These are phyloP conservation scores for Mariannaea elegans DNA, from an alignment of 2,329 filamentous ascomycete genomes.

Conservation along the genomic window DNA sequence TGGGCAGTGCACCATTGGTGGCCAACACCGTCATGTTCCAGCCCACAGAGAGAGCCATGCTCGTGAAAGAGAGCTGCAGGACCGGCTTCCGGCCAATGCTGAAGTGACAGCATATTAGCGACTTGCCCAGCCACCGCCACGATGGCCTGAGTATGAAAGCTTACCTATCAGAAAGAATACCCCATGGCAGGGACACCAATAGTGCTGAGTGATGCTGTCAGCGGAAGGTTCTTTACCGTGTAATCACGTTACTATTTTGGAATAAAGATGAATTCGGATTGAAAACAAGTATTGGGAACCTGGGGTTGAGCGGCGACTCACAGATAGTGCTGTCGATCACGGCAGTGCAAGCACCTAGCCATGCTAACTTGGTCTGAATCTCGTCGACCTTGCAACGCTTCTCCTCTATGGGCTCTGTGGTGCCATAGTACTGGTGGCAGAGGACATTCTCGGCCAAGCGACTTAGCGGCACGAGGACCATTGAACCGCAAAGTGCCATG, in stretches of 20 bases:
- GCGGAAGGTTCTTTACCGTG: no score
- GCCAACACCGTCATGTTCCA: neutral
- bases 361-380: neutral
- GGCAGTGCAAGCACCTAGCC: neutral
- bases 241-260: no score
- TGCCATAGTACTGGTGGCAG: neutral
- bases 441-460: neutral
- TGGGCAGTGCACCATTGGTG: neutral
- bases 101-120: neutral
- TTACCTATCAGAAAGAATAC: neutral
- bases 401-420: neutral
- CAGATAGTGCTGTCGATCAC: neutral
- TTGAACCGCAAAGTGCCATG: neutral
- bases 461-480: neutral
- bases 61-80: neutral
- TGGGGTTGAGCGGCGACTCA: neutral
- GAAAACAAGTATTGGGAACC: neutral
- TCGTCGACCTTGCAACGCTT: slow-evolving; percentile 1
- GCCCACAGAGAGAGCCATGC: neutral
- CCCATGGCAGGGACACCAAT: neutral
- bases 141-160: neutral
- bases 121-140: neutral
- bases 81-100: slow-evolving; percentile 1
- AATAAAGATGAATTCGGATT: neutral
- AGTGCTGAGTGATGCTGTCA: neutral